Base-by-base conservation (phyloP, 768 basidiomycete genomes). In the Auricularia auricula-judae region DNA sequence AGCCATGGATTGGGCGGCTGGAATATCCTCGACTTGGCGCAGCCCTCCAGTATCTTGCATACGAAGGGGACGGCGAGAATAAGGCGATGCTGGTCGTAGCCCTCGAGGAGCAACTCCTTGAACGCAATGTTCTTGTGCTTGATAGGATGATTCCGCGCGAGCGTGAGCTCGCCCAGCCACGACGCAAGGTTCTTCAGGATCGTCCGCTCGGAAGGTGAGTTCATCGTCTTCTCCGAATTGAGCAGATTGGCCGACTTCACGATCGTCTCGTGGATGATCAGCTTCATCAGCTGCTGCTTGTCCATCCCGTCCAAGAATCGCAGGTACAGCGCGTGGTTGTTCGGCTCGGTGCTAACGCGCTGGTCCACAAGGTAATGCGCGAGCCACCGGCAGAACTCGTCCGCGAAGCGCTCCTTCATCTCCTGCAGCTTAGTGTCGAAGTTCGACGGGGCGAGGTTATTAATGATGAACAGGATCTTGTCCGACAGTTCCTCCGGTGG, bases 1-100 rank as follows among this genome's bases (percentile, higher is more conserved):
- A 99, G 77, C 97, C 97, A 99, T 1, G 97, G 97, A 74, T 98
- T 99, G 33, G 97, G 97, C 21, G 93, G 89, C 71, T 84, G 88
- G 84, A 99, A 99, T 34, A 98, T 90, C 68, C 81, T 87, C 36
- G 96, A 98, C 71, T 88, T 86, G 60, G 87, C 82, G 67, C 92
- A 93, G 58, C 91, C 91, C 72, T 94, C 91, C 58, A 99, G 83
- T 1, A 93, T 89, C 75, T 97, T 97, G 85, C 96, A 98, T 43
- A 98, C 92, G 74, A 98, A 99, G 0, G 97, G 93, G 65, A 99
- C 97, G 10, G 94, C 93, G 23, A 98, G 91, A 59, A 95, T 84
- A 42, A 98, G 80, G 47, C 95, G 86, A 59, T 91, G 89, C 66
- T 82, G 91, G 70, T 98, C 96, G 73, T 91, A 97, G 2, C 95